phyloP scores from a whole-genome alignment of 257 asterid species.

The Ajuga chamaepitys region DNA sequence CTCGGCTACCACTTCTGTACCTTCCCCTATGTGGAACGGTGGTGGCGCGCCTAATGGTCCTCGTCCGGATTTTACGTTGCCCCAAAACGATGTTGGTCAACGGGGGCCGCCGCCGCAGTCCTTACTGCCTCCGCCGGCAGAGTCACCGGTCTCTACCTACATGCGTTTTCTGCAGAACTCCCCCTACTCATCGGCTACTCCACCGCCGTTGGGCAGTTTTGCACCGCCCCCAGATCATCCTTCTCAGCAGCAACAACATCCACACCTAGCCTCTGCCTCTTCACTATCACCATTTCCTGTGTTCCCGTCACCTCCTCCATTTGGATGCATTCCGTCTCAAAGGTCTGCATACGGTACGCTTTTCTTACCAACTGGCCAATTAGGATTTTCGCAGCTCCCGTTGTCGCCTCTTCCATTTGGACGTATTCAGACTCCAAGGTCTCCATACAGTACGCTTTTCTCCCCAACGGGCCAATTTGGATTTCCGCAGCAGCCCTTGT shows the following conservation, averaged over 20 bases:
- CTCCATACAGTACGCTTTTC: conserved; percentile 24
- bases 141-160: conserved; percentile 23
- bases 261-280: background rate
- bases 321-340: too few relatives aligned
- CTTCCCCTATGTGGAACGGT: conserved; percentile 22
- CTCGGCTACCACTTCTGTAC: conserved; percentile 12
- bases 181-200: conserved; percentile 11
- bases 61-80: conserved; percentile 11
- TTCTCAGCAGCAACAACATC: conserved; percentile 10
- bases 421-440: conserved; percentile 20
- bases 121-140: conserved; percentile 16
- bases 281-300: conserved; percentile 7
- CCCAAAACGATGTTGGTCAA: too few relatives aligned
- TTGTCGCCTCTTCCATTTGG: conserved; percentile 33
- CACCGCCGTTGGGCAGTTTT: conserved; percentile 12
- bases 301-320: too few relatives aligned
- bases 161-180: conserved; percentile 22
- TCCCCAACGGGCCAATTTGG: conserved; percentile 79
- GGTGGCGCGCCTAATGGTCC: conserved; percentile 7
- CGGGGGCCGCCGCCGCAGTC: too few relatives aligned
- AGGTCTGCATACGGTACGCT: too few relatives aligned
- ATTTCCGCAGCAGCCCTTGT: conserved; percentile 65
- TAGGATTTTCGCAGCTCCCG: too few relatives aligned
- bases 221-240: conserved; percentile 15
- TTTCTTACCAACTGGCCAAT: too few relatives aligned